These are phyloP conservation scores for Mucor sp. DNA, from an alignment of 371 early-diverging fungal species.

Conservation along the genomic window DNA sequence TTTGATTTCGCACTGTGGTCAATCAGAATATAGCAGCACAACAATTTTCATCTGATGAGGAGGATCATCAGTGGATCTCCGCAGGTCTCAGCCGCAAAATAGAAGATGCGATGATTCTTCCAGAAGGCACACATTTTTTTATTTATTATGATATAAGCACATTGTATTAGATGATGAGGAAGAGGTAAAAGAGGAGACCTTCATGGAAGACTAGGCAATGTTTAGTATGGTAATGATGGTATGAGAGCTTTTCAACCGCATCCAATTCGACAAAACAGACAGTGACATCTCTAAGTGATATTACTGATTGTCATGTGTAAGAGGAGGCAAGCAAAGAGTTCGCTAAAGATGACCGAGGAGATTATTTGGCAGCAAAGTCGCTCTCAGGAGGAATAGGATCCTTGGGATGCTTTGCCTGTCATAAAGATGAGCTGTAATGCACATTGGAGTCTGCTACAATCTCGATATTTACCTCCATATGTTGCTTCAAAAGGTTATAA, in stretches of 20 bases:
- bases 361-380: constrained; percentile 17
- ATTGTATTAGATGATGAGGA: not conserved
- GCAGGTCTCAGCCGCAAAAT: not conserved
- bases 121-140: not conserved
- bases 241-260: not conserved
- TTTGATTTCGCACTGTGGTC: no score
- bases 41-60: not conserved
- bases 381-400: constrained; percentile 51
- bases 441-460: not conserved
- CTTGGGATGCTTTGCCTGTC: constrained; percentile 63
- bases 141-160: not conserved
- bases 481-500: constrained; percentile 61
- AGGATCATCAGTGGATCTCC: not conserved
- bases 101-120: not conserved
- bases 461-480: constrained; percentile 55
- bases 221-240: not conserved
- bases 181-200: not conserved
- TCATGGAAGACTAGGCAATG: not conserved
- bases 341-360: not conserved
- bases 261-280: not conserved
- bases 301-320: not conserved
- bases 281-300: not conserved
- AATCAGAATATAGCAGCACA: no score
- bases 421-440: not conserved
- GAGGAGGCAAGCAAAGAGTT: not conserved